These are phyloP conservation scores for Hyphopichia homilentoma DNA, from an alignment of 805 yeast genomes.

Conservation along the genomic window DNA sequence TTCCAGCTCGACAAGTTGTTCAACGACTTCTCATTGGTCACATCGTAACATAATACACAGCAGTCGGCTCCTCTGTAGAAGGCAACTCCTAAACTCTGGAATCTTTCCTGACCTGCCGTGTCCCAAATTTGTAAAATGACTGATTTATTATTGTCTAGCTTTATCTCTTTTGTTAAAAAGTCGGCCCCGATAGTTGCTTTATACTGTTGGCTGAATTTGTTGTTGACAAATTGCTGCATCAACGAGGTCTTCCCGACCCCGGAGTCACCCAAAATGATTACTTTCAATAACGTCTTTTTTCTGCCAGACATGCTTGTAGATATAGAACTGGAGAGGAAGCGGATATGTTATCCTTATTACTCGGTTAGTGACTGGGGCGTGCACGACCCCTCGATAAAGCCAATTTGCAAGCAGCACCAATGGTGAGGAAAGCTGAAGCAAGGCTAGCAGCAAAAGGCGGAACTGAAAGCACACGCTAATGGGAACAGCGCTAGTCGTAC, in stretches of 20 bases:
- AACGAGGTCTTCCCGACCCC: conserved; percentile 97
- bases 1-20: conserved; percentile 89
- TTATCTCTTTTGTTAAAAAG: conserved; percentile 85
- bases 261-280: conserved; percentile 92
- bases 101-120: conserved; percentile 98
- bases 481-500: no score
- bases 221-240: conserved; percentile 96
- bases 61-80: conserved; percentile 98
- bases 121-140: conserved; percentile 93
- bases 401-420: neutral
- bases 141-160: conserved; percentile 71
- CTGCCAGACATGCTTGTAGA: conserved; percentile 50
- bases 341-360: no score
- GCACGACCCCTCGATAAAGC: neutral
- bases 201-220: conserved; percentile 91
- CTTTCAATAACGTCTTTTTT: conserved; percentile 76
- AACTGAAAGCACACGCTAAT: no score
- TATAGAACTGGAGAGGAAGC: no score
- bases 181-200: conserved; percentile 99
- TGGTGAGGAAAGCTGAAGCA: neutral
- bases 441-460: neutral
- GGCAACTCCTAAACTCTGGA: conserved; percentile 95
- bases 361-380: no score
- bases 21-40: conserved; percentile 89
- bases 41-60: conserved; percentile 94